Evolutionary conservation across 1,139 yeast genomes (phyloP), one percentile per base, ranked within the genome.

Genomic region (Wickerhamomyces sp.): DNA sequence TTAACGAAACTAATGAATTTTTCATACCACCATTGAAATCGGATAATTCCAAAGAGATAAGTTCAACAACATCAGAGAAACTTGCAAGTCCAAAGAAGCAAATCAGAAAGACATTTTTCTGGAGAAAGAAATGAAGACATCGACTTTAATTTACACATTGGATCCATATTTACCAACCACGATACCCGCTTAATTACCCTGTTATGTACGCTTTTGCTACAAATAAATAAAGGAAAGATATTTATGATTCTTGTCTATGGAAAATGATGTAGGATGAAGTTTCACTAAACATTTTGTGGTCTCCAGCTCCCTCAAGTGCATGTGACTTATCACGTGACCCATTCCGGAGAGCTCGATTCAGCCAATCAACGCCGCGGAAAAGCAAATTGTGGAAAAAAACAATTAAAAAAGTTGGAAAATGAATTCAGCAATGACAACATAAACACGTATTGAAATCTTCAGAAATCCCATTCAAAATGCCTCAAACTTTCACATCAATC

Each of bases 401-500:
- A n/a, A n/a, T n/a, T n/a, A 11, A 10, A 31, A 21, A 26, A 22
- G 26, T 14, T 15, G 6, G 23, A 28, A 21, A 27, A 12, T 16
- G 19, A 21, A 16, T 16, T 16, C 13, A 24, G 7, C 8, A n/a
- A n/a, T n/a, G n/a, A n/a, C 15, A 20, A 21, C 6, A 10, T 23
- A 24, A 12, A 13, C 4, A 22, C 4, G 4, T 3, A 16, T 11
- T 4, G 13, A 15, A 14, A 4, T 16, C 13, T 16, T 8, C n/a
- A 25, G 9, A 22, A 24, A 15, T 5, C 23, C 15, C 19, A 6
- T 7, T 6, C 12, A 30, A 30, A 28, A 32, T 36, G 39, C 36
- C 36, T 33, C 45, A 49, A 29, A 75, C 94, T 35, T 69, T 84
- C 60, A 83, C 95, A 30, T 80, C 89, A 49, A 78, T 88, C 55